Evolutionary conservation across 352 stramenopile species (phyloP).

Genomic region (Blastocystis hominis): DNA sequence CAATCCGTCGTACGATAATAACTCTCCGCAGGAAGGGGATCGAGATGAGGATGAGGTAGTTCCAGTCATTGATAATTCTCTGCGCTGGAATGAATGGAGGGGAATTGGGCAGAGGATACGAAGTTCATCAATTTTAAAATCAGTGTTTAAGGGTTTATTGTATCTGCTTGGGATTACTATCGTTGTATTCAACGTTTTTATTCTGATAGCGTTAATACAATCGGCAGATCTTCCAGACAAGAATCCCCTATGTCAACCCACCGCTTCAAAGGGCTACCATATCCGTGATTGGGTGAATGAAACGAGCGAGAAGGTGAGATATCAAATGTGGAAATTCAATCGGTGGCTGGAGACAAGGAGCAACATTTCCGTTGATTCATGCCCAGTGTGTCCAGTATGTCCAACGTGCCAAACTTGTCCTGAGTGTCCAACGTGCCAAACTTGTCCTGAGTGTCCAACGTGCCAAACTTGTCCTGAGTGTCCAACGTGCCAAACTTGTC

Average conservation of each 20-base stretch:
- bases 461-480: neutral
- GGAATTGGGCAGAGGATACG: neutral
- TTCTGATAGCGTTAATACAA: neutral
- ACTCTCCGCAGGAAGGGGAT: too few relatives aligned
- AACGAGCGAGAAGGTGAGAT: neutral
- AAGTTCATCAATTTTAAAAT: neutral
- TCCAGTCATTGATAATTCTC: neutral
- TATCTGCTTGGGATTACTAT: neutral
- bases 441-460: neutral
- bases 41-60: neutral
- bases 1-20: too few relatives aligned
- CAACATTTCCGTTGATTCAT: neutral
- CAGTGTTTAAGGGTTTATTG: neutral
- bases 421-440: neutral
- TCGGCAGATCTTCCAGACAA: neutral
- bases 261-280: neutral
- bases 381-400: neutral
- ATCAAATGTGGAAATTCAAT: neutral
- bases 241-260: conserved; percentile 18
- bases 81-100: neutral
- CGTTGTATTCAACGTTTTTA: neutral
- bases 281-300: conserved; percentile 12
- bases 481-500: neutral
- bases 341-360: neutral
- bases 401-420: neutral